phyloP scores from a whole-genome alignment of 441 rosid genomes.

The Biscutella auriculata region DNA sequence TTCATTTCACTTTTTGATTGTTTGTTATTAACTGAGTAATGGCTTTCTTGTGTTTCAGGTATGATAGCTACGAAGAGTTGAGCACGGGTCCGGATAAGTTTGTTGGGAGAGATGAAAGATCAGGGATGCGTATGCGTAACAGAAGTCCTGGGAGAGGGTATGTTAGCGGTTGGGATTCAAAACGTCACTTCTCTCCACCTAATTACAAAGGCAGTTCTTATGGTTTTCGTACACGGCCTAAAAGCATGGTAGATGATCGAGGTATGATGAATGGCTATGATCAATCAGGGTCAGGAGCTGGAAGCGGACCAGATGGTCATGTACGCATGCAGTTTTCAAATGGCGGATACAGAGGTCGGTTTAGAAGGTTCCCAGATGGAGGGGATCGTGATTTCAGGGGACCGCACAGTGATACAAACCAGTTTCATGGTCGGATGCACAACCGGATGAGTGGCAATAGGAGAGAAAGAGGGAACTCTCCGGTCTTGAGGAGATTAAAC shows the following conservation, averaged over 20 bases:
- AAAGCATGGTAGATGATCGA: slow-evolving; percentile 22
- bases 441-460: slow-evolving; percentile 9
- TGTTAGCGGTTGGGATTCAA: slow-evolving; percentile 22
- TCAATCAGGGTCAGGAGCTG: slow-evolving; percentile 15
- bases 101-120: slow-evolving; percentile 24
- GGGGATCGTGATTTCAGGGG: slow-evolving; percentile 2
- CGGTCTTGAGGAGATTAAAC: slow-evolving; percentile 18
- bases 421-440: not conserved
- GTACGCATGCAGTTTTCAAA: slow-evolving; percentile 24
- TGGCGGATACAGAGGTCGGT: slow-evolving; percentile 21
- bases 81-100: slow-evolving; percentile 17
- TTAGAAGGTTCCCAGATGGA: slow-evolving; percentile 10
- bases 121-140: slow-evolving; percentile 12
- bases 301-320: slow-evolving; percentile 22
- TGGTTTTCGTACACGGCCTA: slow-evolving; percentile 25
- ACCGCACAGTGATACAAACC: not conserved
- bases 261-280: slow-evolving; percentile 23
- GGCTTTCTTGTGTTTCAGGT: slow-evolving; percentile 1
- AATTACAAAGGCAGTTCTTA: slow-evolving; percentile 17
- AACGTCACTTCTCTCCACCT: slow-evolving; percentile 18
- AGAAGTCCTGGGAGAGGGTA: slow-evolving; percentile 29
- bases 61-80: slow-evolving; percentile 2
- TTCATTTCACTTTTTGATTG: not conserved
- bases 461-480: slow-evolving; percentile 42
- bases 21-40: not conserved